Evolutionary conservation across 192 early-diverging fungal species (phyloP).

Genomic region (Backusella mclennaniae): DNA sequence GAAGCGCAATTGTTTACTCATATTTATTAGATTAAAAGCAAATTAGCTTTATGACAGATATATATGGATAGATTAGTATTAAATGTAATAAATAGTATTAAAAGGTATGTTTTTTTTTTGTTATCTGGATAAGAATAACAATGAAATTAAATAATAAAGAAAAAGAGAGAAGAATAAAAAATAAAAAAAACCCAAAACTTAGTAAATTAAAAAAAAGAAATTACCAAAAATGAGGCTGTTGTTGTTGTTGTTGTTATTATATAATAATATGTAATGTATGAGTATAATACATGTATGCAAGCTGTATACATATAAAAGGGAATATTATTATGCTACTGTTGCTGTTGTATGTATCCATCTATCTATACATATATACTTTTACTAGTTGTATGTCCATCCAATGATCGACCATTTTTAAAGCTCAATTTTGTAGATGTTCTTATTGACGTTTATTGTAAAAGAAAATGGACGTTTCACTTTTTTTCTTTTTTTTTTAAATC

Average conservation of each 20-base stretch:
- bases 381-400: background rate
- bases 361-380: background rate
- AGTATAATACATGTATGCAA: background rate
- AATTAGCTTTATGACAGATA: background rate
- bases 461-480: background rate
- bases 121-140: background rate
- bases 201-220: background rate
- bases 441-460: background rate
- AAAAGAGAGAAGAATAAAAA: background rate
- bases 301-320: background rate
- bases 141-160: background rate
- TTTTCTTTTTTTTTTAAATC: background rate
- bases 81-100: background rate
- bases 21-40: background rate
- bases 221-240: background rate
- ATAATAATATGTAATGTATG: background rate
- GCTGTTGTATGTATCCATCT: background rate
- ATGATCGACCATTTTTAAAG: background rate
- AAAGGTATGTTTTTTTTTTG: background rate
- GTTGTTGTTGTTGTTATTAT: no score
- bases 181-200: background rate
- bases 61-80: background rate
- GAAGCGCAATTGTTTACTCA: constrained; percentile 1
- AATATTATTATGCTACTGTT: background rate
- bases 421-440: background rate